Conservation (phyloP, 306 rosid species). For the Ochetophila trinervis region DNA sequence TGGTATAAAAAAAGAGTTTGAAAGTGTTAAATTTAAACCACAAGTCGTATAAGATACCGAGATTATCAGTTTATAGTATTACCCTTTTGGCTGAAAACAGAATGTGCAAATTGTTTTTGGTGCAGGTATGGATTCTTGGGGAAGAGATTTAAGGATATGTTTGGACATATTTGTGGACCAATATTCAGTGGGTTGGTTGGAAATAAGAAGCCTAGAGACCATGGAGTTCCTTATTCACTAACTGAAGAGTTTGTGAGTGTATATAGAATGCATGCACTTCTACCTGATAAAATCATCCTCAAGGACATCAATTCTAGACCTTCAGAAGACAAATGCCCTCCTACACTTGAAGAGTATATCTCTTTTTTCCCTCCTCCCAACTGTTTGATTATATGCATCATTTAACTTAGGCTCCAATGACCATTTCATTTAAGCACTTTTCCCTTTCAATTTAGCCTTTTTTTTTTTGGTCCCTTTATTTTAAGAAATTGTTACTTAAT, state of each 20-base stretch:
- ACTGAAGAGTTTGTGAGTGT: slow-evolving; percentile 76
- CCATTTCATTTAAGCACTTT: too few relatives aligned
- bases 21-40: not conserved
- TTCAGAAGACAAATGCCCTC: slow-evolving; percentile 44
- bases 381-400: not conserved
- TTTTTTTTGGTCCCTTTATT: too few relatives aligned
- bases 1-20: slow-evolving; percentile 38
- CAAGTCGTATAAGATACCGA: not conserved
- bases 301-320: slow-evolving; percentile 35
- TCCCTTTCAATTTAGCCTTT: too few relatives aligned
- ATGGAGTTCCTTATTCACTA: slow-evolving; percentile 74
- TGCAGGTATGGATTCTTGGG: slow-evolving; percentile 75
- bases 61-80: not conserved
- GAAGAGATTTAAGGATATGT: slow-evolving; percentile 61
- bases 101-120: slow-evolving; percentile 4
- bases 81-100: not conserved
- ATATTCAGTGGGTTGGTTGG: slow-evolving; percentile 70
- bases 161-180: slow-evolving; percentile 62
- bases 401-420: not conserved
- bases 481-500: too few relatives aligned
- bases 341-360: slow-evolving; percentile 44
- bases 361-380: slow-evolving; percentile 9
- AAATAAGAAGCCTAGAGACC: slow-evolving; percentile 54
- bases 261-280: slow-evolving; percentile 72
- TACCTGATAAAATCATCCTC: slow-evolving; percentile 56